These are phyloP conservation scores for Debaryomyces sp. DNA, from an alignment of 1,139 yeast species.

Conservation along the genomic window DNA sequence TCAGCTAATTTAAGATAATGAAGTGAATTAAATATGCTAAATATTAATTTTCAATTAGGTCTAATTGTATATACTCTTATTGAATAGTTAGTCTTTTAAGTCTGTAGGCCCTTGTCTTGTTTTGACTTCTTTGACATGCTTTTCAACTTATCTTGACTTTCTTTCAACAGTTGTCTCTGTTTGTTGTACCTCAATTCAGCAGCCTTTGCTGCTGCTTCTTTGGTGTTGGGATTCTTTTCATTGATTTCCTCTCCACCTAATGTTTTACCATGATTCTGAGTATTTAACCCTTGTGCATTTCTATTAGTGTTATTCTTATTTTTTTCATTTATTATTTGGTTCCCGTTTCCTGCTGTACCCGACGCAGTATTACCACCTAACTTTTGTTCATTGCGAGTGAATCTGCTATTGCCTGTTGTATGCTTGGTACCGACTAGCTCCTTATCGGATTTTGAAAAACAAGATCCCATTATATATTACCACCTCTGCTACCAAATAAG, in stretches of 20 bases:
- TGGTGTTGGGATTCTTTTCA: constrained; percentile 12
- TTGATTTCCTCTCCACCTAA: constrained; percentile 7
- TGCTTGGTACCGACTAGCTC: constrained; percentile 1
- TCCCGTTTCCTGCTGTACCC: background rate
- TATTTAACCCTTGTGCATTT: background rate
- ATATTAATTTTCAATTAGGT: background rate
- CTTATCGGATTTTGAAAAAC: constrained; percentile 19
- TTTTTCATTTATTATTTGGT: background rate
- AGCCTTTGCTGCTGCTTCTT: constrained; percentile 39
- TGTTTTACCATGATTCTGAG: constrained; percentile 4
- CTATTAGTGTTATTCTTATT: background rate
- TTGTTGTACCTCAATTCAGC: constrained; percentile 36
- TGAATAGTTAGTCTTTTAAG: background rate
- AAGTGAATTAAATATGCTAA: background rate
- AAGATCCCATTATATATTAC: constrained; percentile 19
- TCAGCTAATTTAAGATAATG: background rate
- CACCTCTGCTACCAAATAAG: too few species aligned
- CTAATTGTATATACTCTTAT: background rate
- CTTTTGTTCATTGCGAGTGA: constrained; percentile 6
- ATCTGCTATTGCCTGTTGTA: constrained; percentile 7
- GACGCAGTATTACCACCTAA: constrained; percentile 4
- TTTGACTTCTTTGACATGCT: constrained; percentile 33
- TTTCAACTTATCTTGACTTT: constrained; percentile 32
- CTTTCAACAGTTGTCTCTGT: constrained; percentile 26
- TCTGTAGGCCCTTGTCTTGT: constrained; percentile 34